phyloP scores from a whole-genome alignment of 2,329 filamentous ascomycete species.

The Pseudogymnoascus sp. region DNA sequence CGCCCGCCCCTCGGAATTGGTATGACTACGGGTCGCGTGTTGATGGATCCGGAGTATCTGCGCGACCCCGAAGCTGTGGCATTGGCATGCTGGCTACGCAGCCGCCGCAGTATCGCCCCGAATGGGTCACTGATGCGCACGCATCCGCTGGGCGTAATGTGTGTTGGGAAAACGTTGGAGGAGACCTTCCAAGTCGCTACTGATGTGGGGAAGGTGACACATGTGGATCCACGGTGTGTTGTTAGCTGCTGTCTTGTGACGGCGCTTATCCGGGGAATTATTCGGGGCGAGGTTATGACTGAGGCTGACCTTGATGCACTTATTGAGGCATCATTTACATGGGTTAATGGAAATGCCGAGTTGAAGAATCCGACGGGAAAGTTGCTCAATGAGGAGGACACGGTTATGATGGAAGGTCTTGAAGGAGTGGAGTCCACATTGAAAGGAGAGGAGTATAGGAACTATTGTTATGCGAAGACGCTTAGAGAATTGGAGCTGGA shows the following conservation, averaged over 20 bases:
- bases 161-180: conserved; percentile 35
- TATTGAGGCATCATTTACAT: conserved; percentile 36
- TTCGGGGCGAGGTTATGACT: conserved; percentile 38
- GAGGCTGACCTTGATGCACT: conserved; percentile 39
- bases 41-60: conserved; percentile 35
- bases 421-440: conserved; percentile 27
- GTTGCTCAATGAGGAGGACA: not conserved
- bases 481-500: conserved; percentile 41
- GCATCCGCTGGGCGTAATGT: conserved; percentile 45
- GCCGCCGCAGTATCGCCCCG: conserved; percentile 37
- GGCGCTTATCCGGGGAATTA: conserved; percentile 40
- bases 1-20: conserved; percentile 45
- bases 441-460: conserved; percentile 37
- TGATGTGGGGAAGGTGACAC: conserved; percentile 40
- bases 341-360: conserved; percentile 32
- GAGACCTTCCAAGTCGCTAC: conserved; percentile 41
- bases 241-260: conserved; percentile 44
- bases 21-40: conserved; percentile 40
- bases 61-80: conserved; percentile 37
- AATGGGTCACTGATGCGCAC: conserved; percentile 51
- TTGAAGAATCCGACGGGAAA: conserved; percentile 18
- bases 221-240: conserved; percentile 47
- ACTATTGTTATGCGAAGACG: conserved; percentile 34
- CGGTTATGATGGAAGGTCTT: conserved; percentile 2
- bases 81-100: conserved; percentile 37